Evolutionary conservation across 768 basidiomycete genomes (phyloP).

Genomic region (Kwoniella mangroviensis): DNA sequence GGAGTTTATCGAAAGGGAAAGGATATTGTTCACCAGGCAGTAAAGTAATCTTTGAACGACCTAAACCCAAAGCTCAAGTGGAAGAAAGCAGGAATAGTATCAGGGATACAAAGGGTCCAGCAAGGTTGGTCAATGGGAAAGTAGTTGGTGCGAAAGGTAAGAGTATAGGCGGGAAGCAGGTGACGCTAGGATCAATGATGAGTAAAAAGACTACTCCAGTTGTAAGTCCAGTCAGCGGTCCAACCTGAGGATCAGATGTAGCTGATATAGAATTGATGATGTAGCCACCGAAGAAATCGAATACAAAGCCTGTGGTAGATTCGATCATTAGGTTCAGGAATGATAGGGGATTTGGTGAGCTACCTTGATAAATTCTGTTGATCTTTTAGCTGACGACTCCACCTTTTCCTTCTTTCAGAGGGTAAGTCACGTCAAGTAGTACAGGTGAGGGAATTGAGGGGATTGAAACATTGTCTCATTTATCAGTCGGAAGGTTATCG

Average conservation of each 20-base stretch:
- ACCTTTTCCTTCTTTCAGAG: conserved; percentile 7
- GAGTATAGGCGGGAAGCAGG: conserved; percentile 46
- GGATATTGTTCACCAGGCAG: conserved; percentile 53
- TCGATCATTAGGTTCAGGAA: conserved; percentile 54
- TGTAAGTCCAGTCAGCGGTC: conserved; percentile 25
- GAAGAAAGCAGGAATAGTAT: conserved; percentile 29
- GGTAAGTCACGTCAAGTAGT: conserved; percentile 9
- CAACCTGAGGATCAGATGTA: no score
- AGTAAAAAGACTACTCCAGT: conserved; percentile 37
- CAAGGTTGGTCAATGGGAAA: conserved; percentile 54
- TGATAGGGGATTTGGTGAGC: conserved; percentile 49
- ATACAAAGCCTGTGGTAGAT: conserved; percentile 47
- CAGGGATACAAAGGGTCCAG: conserved; percentile 38
- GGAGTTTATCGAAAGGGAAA: conserved; percentile 55
- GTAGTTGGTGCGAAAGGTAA: conserved; percentile 47
- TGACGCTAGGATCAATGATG: conserved; percentile 54
- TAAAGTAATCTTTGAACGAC: conserved; percentile 51
- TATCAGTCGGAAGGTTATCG: conserved; percentile 44
- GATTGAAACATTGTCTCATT: background rate
- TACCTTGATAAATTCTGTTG: background rate
- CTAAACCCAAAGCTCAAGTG: conserved; percentile 36
- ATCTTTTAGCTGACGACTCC: background rate
- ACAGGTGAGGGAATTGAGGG: background rate
- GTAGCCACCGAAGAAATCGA: conserved; percentile 29
- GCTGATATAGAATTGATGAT: background rate